Conservation (phyloP, 1,284 basidiomycete species). For the Ustilago esculenta region DNA sequence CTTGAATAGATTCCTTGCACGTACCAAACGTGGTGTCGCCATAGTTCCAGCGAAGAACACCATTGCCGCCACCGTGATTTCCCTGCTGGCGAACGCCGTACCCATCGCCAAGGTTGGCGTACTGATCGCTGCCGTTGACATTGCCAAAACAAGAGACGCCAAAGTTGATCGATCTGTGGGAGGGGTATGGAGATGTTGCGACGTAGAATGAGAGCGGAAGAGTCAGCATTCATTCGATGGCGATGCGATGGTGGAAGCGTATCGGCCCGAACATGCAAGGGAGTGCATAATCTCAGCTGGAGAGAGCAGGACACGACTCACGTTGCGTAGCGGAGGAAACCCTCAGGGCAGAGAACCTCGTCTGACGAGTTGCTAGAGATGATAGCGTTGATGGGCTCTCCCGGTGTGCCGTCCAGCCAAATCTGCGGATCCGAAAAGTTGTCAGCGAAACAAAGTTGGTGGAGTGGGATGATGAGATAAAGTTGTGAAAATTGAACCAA, state of each 20-base stretch:
- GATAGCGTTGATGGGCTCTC: constrained; percentile 65
- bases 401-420: constrained; percentile 47
- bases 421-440: constrained; percentile 22
- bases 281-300: no score
- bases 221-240: neutral
- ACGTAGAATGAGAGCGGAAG: no score
- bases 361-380: constrained; percentile 56
- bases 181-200: no score
- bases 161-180: constrained; percentile 60
- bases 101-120: constrained; percentile 58
- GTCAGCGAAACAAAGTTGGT: neutral
- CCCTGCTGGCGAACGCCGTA: constrained; percentile 51
- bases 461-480: no score
- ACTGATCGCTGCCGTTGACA: constrained; percentile 54
- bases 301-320: constrained; percentile 11
- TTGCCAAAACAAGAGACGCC: constrained; percentile 66
- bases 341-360: constrained; percentile 55
- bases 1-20: constrained; percentile 78
- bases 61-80: constrained; percentile 54
- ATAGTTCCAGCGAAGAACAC: constrained; percentile 61
- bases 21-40: constrained; percentile 49
- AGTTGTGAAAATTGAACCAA: no score
- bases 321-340: constrained; percentile 63
- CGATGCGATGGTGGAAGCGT: no score
- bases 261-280: no score